Percentiles rank a stretch among this genome's conserved stretches.
Evolutionary conservation across 2,329 filamentous ascomycete genomes (phyloP).

Genomic region (Penicillium sp.): DNA sequence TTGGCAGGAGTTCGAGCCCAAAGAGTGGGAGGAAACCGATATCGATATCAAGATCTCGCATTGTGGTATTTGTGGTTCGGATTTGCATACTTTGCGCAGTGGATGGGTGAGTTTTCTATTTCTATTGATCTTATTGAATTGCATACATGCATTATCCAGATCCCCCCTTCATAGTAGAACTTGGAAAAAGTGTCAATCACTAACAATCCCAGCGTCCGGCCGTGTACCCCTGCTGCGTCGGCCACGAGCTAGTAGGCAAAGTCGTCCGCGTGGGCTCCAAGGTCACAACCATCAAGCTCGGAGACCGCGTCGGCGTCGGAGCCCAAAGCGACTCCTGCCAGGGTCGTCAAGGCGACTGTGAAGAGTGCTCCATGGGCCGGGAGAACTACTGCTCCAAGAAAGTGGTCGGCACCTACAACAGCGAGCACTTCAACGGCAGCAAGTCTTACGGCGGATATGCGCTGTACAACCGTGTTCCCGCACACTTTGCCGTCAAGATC

Average conservation of each 20-base stretch:
- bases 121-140: neutral
- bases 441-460: slow-evolving; percentile 69
- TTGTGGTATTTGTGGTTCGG: slow-evolving; percentile 66
- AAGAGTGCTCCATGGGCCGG: slow-evolving; percentile 51
- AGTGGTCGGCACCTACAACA: slow-evolving; percentile 35
- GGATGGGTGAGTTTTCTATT: slow-evolving; percentile 38
- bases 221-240: slow-evolving; percentile 53
- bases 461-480: slow-evolving; percentile 55
- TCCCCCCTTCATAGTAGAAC: neutral
- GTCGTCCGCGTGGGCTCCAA: slow-evolving; percentile 57
- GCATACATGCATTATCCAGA: too few species aligned
- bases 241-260: slow-evolving; percentile 65
- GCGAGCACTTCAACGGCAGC: slow-evolving; percentile 49
- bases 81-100: slow-evolving; percentile 58
- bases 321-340: slow-evolving; percentile 60
- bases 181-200: neutral
- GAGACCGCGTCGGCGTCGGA: slow-evolving; percentile 55
- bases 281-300: slow-evolving; percentile 33
- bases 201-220: slow-evolving; percentile 26
- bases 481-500: slow-evolving; percentile 62
- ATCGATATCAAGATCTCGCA: slow-evolving; percentile 65
- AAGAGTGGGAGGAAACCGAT: slow-evolving; percentile 66
- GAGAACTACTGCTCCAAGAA: slow-evolving; percentile 39
- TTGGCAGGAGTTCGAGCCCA: slow-evolving; percentile 61
- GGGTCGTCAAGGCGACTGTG: slow-evolving; percentile 47